phyloP scores from a whole-genome alignment of 1,284 basidiomycete species.

The Thelephora terrestris region DNA sequence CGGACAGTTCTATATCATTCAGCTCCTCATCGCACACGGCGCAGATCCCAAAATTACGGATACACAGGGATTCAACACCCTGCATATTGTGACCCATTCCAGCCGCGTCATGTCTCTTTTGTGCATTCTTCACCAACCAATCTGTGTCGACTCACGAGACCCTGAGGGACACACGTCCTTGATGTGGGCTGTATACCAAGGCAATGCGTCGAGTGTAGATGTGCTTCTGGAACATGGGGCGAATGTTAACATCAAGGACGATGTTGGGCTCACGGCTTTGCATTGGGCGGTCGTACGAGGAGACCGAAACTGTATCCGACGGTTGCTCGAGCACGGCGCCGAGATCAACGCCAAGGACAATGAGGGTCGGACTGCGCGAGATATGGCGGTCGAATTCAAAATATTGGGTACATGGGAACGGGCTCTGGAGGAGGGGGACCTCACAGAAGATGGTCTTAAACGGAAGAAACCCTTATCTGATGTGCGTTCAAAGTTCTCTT shows the following conservation, averaged over 20 bases:
- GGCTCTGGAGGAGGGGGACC: slow-evolving; percentile 80
- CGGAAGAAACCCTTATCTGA: slow-evolving; percentile 62
- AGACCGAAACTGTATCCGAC: slow-evolving; percentile 77
- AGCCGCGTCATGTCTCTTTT: slow-evolving; percentile 90
- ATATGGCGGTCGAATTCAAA: slow-evolving; percentile 94
- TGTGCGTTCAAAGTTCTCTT: slow-evolving; percentile 27
- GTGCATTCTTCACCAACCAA: slow-evolving; percentile 87
- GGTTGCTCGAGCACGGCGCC: slow-evolving; percentile 78
- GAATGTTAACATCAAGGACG: slow-evolving; percentile 66
- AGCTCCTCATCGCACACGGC: slow-evolving; percentile 79
- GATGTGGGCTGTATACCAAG: slow-evolving; percentile 99
- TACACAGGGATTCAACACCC: slow-evolving; percentile 92
- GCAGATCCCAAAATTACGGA: slow-evolving; percentile 91
- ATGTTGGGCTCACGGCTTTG: slow-evolving; percentile 78
- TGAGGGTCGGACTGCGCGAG: slow-evolving; percentile 81
- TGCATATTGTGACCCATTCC: slow-evolving; percentile 93
- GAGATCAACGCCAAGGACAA: slow-evolving; percentile 77
- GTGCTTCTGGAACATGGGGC: slow-evolving; percentile 86
- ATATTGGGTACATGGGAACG: slow-evolving; percentile 81
- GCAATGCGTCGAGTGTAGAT: slow-evolving; percentile 92
- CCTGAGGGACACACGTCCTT: slow-evolving; percentile 89
- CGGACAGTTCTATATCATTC: slow-evolving; percentile 91
- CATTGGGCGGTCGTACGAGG: slow-evolving; percentile 99
- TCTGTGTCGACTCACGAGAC: slow-evolving; percentile 83
- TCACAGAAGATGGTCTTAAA: slow-evolving; percentile 68